These are phyloP conservation scores for Stropharia rugosoannulata DNA, from an alignment of 768 basidiomycete genomes.

Conservation along the genomic window DNA sequence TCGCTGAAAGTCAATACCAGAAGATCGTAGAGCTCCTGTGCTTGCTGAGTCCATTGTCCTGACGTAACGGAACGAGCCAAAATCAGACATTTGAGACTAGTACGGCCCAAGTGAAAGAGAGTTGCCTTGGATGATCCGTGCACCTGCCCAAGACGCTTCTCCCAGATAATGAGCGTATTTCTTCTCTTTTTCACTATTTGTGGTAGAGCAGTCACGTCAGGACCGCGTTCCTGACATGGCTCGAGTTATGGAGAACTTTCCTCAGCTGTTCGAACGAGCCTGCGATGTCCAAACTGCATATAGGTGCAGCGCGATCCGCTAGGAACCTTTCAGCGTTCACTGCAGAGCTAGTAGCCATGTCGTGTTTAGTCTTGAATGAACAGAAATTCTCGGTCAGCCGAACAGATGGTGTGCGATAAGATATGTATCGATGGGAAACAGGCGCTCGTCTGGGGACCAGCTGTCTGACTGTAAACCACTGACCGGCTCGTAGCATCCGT, in stretches of 20 bases:
- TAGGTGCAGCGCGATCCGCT: slow-evolving; percentile 74
- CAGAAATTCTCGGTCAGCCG: slow-evolving; percentile 3
- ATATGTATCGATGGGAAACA: slow-evolving; percentile 12
- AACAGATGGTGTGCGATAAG: slow-evolving; percentile 9
- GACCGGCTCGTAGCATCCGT: slow-evolving; percentile 23
- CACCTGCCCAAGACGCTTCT: slow-evolving; percentile 81
- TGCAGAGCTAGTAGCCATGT: slow-evolving; percentile 27
- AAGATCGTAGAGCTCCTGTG: slow-evolving; percentile 66
- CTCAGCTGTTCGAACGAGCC: slow-evolving; percentile 70
- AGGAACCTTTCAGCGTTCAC: slow-evolving; percentile 60
- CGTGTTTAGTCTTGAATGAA: slow-evolving; percentile 12
- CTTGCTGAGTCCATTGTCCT: slow-evolving; percentile 80
- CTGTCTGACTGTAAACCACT: slow-evolving; percentile 12
- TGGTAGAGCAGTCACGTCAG: neutral
- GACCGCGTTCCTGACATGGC: slow-evolving; percentile 3
- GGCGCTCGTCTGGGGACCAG: neutral
- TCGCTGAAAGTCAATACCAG: slow-evolving; percentile 69
- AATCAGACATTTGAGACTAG: neutral
- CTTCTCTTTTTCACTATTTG: slow-evolving; percentile 65
- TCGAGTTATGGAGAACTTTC: slow-evolving; percentile 30
- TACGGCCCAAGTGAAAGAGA: neutral
- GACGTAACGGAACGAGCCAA: neutral
- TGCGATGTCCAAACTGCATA: slow-evolving; percentile 69
- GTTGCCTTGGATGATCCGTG: slow-evolving; percentile 69
- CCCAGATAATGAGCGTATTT: slow-evolving; percentile 74